Evolutionary conservation across 106 monocot species (phyloP).

Genomic region (Acorus gramineus): DNA sequence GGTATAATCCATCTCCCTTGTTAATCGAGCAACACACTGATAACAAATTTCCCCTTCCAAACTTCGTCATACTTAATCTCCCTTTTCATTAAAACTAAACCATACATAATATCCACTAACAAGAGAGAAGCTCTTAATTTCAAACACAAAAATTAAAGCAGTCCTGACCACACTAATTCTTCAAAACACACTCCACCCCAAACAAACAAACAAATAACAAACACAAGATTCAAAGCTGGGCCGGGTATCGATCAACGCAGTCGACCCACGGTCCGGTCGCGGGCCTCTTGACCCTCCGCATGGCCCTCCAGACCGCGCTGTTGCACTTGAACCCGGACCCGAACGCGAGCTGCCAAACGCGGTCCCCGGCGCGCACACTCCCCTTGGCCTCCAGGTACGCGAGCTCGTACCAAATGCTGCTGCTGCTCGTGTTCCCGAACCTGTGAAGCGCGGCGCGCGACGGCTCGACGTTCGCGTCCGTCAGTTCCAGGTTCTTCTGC

Average conservation of each 20-base stretch:
- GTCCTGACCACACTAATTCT: too few species aligned
- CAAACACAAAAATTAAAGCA: too few species aligned
- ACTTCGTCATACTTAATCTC: too few species aligned
- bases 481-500: slow-evolving; percentile 61
- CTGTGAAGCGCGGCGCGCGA: slow-evolving; percentile 61
- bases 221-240: neutral
- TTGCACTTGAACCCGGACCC: slow-evolving; percentile 94
- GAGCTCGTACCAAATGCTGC: slow-evolving; percentile 91
- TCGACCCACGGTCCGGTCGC: slow-evolving; percentile 69
- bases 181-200: too few species aligned
- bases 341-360: slow-evolving; percentile 87
- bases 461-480: slow-evolving; percentile 57
- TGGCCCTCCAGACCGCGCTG: slow-evolving; percentile 80
- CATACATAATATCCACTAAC: too few species aligned
- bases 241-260: slow-evolving; percentile 50
- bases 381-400: slow-evolving; percentile 85
- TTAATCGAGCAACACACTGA: too few species aligned
- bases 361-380: slow-evolving; percentile 47
- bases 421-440: slow-evolving; percentile 87
- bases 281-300: slow-evolving; percentile 32
- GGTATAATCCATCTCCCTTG: too few species aligned
- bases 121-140: too few species aligned
- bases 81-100: too few species aligned
- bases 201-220: too few species aligned
- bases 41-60: too few species aligned